Base-by-base conservation (phyloP, 192 early-diverging fungal genomes). In the Backusella circina region DNA sequence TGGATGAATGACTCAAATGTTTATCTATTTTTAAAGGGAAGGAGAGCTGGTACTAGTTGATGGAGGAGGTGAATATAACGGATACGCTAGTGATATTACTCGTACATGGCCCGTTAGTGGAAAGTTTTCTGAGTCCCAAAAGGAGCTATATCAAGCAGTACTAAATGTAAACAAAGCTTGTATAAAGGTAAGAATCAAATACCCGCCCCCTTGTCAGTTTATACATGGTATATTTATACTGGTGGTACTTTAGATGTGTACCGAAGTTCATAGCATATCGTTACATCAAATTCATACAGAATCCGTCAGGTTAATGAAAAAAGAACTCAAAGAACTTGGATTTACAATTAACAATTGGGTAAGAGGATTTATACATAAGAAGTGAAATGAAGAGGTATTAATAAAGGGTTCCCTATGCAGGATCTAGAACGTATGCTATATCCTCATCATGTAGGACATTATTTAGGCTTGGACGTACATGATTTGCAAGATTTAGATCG, bases 371-470 rank as follows among this genome's bases (percentile, higher is more conserved):
- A 36, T 21, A 64, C 2, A 61, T 18, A 26, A 32, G 65, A 23
- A 38, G 12, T 47, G 28, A 36, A 5, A 18, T 0, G n/a, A 12
- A 35, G 8, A 15, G 23, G 12, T 0, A 28, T 61, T 61, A 23
- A 28, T 61, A 61, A 28, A 28, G 21, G 26, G 21, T 3, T 30
- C 35, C 7, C 26, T 18, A 31, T 38, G 23, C 80, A 91, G 88
- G 96, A 97, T 70, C 85, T 96, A 39, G 91, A 95, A 72, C 83
- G 85, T 39, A 76, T 77, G 16, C 82, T 99, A 36, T 99, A 95
- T 75, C 96, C 96, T 38, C 96, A 99, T 80, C 96, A 99, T 80
- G 90, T 99, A 6, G 90, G 95, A 30, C 98, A 98, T 77, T 99
- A 93, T 70, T 86, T 98, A 23, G 98, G 98, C 15, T 74, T 98